Base-by-base conservation (phyloP, 805 yeast species). In the Saccharomycopsis capsularis region DNA sequence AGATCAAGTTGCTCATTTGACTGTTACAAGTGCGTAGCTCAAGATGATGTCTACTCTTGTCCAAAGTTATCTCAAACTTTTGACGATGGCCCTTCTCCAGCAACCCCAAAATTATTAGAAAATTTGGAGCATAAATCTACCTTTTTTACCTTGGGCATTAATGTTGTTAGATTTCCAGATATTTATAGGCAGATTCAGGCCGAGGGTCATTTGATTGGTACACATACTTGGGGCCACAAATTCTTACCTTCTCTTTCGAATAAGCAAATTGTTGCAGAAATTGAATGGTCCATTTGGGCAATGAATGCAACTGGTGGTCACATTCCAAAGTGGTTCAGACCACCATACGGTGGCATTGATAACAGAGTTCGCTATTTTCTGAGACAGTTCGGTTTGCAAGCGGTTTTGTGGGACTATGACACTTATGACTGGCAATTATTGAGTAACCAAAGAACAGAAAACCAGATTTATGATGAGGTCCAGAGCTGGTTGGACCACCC, bases 211-310 rank as follows among this genome's bases (percentile, higher is more conserved):
- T 67, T 89, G 27, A 65, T 89, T 60, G 97, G 85, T 1, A 75
- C 88, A 0, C 99, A 91, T 63, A 87, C 97, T 0, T 91, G 96
- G 96, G 79, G 89, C 1, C 98, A 91, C 67, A 79, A 81, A 50
- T 86, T 82, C 58, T 73, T 91, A 52, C 96, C 97, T 1, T 65
- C 80, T 1, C 69, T 90, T 48, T 64, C 79, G 22, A 89, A 89
- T 61, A 91, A 88, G 64, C 77, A 86, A 53, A 79, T 91, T 18
- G 79, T 85, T 48, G 95, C 97, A 0, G 95, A 91, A 62, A 67
- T 91, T 35, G 82, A 90, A 64, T 91, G 99, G 99, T 81, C 95
- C 1, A 79, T 88, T 29, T 91, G 97, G 97, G 96, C 97, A 3
- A 86, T 90, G 89, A 90, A 91, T 67, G 96, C 96, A 1, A 89